phyloP scores from a whole-genome alignment of 306 rosid species.

The Quercus ilex region DNA sequence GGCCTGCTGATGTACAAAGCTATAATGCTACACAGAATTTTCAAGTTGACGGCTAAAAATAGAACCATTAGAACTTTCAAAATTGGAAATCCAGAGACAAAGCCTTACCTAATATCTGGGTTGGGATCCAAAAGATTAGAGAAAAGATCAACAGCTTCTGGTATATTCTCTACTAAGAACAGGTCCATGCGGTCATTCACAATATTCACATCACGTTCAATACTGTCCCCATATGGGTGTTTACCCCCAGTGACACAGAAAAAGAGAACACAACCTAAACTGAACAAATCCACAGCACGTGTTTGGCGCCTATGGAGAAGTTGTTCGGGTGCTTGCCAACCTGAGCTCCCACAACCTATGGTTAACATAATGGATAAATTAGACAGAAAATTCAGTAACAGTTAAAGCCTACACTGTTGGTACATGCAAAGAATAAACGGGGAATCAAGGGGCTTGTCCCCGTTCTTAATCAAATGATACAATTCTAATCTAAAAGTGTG shows the following conservation, averaged over 20 bases:
- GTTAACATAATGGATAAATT: background rate
- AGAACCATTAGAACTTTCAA: background rate
- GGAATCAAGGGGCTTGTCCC: background rate
- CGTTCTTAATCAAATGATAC: background rate
- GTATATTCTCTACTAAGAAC: slow-evolving; percentile 55
- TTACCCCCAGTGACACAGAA: slow-evolving; percentile 71
- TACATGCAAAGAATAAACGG: background rate
- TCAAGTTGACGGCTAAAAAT: background rate
- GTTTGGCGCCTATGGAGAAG: slow-evolving; percentile 81
- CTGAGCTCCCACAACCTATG: slow-evolving; percentile 86
- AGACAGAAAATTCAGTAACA: background rate
- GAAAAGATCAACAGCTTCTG: slow-evolving; percentile 82
- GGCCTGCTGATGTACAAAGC: background rate
- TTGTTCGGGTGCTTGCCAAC: slow-evolving; percentile 95
- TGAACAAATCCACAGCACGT: slow-evolving; percentile 80
- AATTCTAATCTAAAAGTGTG: background rate
- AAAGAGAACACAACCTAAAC: slow-evolving; percentile 82
- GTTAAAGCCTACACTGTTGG: background rate
- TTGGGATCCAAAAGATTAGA: slow-evolving; percentile 46
- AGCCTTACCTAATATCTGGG: slow-evolving; percentile 53
- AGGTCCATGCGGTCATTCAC: slow-evolving; percentile 55
- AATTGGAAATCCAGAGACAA: background rate
- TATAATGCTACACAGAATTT: background rate
- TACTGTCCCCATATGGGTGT: slow-evolving; percentile 84
- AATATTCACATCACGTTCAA: slow-evolving; percentile 86